These are phyloP conservation scores for Blastobotrys buckinghamii DNA, from an alignment of 1,139 yeast genomes.

Conservation along the genomic window DNA sequence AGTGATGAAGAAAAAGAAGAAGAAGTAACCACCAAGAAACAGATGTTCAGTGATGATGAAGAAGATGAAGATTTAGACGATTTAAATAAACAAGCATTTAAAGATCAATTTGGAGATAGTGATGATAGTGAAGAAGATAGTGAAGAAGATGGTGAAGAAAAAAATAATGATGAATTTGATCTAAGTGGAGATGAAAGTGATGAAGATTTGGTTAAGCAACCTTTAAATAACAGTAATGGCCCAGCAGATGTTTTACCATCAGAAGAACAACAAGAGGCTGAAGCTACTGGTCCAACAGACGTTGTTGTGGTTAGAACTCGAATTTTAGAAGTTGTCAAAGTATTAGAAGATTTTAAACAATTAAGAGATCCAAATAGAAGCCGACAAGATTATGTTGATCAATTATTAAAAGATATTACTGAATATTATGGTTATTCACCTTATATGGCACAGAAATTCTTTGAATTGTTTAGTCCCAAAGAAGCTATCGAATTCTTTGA, in stretches of 20 bases:
- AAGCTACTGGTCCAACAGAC: constrained; percentile 53
- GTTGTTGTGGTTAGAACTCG: constrained; percentile 81
- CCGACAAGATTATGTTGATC: constrained; percentile 71
- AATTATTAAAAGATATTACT: constrained; percentile 78
- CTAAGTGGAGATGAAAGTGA: constrained; percentile 24
- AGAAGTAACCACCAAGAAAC: constrained; percentile 45
- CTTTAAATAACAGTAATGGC: neutral
- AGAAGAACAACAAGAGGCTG: constrained; percentile 62
- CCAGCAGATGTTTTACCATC: constrained; percentile 26
- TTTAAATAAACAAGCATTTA: constrained; percentile 77
- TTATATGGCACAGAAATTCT: constrained; percentile 87
- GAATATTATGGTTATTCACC: constrained; percentile 96
- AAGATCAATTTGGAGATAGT: constrained; percentile 68
- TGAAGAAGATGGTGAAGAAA: constrained; percentile 26
- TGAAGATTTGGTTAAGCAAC: constrained; percentile 12
- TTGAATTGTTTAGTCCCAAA: constrained; percentile 83
- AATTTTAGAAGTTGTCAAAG: constrained; percentile 92
- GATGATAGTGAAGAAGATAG: constrained; percentile 40
- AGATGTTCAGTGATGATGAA: constrained; percentile 84
- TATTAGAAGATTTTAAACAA: constrained; percentile 84
- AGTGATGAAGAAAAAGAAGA: constrained; percentile 46
- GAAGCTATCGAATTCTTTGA: constrained; percentile 98
- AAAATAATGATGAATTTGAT: constrained; percentile 24
- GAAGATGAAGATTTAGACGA: constrained; percentile 71
- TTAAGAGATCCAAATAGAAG: constrained; percentile 83